Evolutionary conservation across 176 grass and related monocot species (phyloP), one percentile per base, ranked within the genome.

Genomic region (Tillandsia fasciculata): DNA sequence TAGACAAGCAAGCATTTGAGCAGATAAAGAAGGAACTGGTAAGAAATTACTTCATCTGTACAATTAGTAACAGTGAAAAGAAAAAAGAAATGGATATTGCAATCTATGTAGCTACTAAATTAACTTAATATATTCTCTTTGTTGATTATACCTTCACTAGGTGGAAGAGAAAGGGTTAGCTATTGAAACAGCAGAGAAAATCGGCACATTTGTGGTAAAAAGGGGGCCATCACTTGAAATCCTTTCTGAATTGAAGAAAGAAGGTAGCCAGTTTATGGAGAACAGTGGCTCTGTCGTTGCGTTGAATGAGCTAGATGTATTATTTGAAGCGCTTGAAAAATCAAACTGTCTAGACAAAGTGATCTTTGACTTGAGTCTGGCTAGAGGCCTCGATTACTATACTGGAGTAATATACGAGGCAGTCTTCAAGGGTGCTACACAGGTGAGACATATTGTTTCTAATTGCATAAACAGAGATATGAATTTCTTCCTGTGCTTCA

Each of bases 351-450:
- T 86, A 74, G 82, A 66, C 54, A 88, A 65, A 26, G 77, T 99
- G 66, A 80, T 90, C 82, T 99, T 99, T 84, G 90, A 99, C 74
- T 79, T 99, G 79, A 99, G 95, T 78, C 87, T 99, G 12, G 90
- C 95, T 64, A 94, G 95, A 83, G 95, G 90, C 57, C 89, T 99
- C 49, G 90, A 99, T 77, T 99, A 99, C 70, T 99, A 93, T 64
- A 99, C 90, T 22, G 95, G 95, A 50, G 95, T 99, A 51, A 94
- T 99, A 77, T 99, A 87, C 67, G 95, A 99, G 81, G 95, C 95
- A 61, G 87, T 99, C 73, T 90, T 99, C 78, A 94, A 99, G 82
- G 90, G 87, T n/a, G 27, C 82, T 17, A 82, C 87, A 49, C 95
- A 99, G 90, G 90, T 99, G 48, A 66, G 72, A 3, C 23, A 76